These are phyloP conservation scores for Globisporangium orthogonon DNA, from an alignment of 352 stramenopile species.

Conservation along the genomic window DNA sequence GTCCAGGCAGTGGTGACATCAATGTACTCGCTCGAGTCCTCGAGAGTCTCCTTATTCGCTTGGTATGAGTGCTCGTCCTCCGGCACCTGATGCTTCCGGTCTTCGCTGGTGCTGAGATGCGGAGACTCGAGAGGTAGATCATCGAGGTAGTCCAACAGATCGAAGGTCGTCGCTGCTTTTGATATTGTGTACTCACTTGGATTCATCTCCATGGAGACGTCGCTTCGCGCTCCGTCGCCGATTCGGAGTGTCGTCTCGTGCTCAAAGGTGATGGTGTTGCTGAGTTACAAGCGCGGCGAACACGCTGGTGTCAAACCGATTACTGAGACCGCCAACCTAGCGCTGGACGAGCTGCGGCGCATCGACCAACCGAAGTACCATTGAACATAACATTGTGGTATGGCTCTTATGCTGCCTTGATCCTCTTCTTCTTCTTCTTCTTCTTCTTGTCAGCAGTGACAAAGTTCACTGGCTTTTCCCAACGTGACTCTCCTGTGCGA, in stretches of 20 bases:
- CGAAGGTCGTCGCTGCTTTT: neutral
- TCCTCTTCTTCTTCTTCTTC: conserved; percentile 21
- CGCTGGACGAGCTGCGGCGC: neutral
- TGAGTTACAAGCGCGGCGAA: too few species aligned
- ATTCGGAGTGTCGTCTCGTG: neutral
- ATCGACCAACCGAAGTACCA: neutral
- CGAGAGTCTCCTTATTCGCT: neutral
- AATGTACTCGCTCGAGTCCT: conserved; percentile 6
- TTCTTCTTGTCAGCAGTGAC: conserved; percentile 8
- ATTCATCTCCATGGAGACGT: neutral
- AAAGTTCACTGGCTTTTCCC: conserved; percentile 40
- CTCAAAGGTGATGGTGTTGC: too few species aligned
- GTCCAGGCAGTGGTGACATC: conserved; percentile 10
- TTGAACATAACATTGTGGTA: neutral
- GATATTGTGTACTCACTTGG: neutral
- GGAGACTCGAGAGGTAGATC: conserved; percentile 1
- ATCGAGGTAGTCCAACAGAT: conserved; percentile 9
- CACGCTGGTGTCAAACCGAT: too few species aligned
- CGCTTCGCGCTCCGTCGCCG: neutral
- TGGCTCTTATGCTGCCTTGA: neutral
- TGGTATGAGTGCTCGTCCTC: neutral
- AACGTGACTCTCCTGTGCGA: conserved; percentile 57
- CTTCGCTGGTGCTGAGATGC: neutral
- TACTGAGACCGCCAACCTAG: neutral
- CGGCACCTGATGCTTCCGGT: neutral